Conservation (phyloP, 768 basidiomycete genomes). For the Psilocybe azurescens region DNA sequence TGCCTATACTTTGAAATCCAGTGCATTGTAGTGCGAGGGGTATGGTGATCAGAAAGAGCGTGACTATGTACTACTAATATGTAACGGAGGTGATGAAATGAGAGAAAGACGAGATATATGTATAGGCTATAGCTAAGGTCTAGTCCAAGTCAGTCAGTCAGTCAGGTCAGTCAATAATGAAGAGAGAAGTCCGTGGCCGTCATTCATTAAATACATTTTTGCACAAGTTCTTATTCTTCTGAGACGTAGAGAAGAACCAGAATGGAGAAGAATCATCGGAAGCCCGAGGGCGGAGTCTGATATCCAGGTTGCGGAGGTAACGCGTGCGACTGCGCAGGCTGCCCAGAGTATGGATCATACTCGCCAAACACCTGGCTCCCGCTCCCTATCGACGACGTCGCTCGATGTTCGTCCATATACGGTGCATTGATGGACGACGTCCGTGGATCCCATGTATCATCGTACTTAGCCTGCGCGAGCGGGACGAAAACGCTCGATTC, state of each 20-base stretch:
- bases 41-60: background rate
- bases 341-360: constrained; percentile 3
- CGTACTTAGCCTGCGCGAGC: constrained; percentile 28
- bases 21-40: no score
- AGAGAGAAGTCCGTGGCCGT: background rate
- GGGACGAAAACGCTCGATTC: constrained; percentile 76
- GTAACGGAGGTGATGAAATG: background rate
- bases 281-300: background rate
- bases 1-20: no score
- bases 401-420: constrained; percentile 2
- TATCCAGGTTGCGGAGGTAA: background rate
- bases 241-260: background rate
- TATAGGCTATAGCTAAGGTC: background rate
- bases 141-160: background rate
- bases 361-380: constrained; percentile 3
- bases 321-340: background rate
- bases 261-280: background rate
- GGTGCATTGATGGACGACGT: constrained; percentile 1
- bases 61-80: background rate
- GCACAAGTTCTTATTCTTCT: no score
- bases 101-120: background rate
- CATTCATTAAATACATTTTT: background rate
- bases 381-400: background rate
- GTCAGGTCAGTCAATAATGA: no score
- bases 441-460: constrained; percentile 1